phyloP scores from a whole-genome alignment of 768 basidiomycete species.

The Daedalea quercina region DNA sequence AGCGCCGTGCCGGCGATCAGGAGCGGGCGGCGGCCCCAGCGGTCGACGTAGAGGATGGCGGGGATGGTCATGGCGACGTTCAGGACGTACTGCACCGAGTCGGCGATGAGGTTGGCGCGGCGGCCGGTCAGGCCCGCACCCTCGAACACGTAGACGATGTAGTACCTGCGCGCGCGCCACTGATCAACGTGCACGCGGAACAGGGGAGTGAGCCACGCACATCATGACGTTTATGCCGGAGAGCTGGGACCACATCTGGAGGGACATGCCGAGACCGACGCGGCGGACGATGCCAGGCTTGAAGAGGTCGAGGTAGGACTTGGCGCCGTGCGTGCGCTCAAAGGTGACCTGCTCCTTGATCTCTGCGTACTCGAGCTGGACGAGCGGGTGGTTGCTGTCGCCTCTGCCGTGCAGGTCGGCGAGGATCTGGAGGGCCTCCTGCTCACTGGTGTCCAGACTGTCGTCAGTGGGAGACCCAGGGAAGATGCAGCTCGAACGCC shows the following conservation, averaged over 20 bases:
- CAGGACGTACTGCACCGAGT: conserved; percentile 53
- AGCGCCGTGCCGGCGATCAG: conserved; percentile 54
- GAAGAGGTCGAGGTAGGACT: conserved; percentile 60
- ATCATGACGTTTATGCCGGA: conserved; percentile 82
- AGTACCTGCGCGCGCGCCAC: conserved; percentile 35
- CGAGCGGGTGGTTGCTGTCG: conserved; percentile 50
- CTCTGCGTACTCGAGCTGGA: conserved; percentile 67
- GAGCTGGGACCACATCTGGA: conserved; percentile 82
- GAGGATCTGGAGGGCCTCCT: conserved; percentile 63
- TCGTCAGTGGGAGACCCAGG: too few relatives aligned
- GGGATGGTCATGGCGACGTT: conserved; percentile 37
- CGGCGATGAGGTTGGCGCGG: conserved; percentile 68
- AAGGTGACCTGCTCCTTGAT: conserved; percentile 50
- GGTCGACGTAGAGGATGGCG: conserved; percentile 60
- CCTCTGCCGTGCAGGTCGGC: conserved; percentile 71
- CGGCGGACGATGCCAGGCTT: conserved; percentile 63
- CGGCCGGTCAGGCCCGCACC: conserved; percentile 71
- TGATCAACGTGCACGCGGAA: not conserved
- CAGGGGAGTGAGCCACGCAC: conserved; percentile 26
- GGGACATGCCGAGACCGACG: conserved; percentile 58
- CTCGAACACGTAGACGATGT: conserved; percentile 64
- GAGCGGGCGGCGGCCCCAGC: conserved; percentile 76
- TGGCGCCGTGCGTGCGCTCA: conserved; percentile 65
- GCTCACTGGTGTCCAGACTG: conserved; percentile 30
- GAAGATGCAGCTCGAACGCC: conserved; percentile 1